Evolutionary conservation across 352 stramenopile species (phyloP), one percentile per base, ranked within the genome.

Genomic region (Globisporangium paddicum): DNA sequence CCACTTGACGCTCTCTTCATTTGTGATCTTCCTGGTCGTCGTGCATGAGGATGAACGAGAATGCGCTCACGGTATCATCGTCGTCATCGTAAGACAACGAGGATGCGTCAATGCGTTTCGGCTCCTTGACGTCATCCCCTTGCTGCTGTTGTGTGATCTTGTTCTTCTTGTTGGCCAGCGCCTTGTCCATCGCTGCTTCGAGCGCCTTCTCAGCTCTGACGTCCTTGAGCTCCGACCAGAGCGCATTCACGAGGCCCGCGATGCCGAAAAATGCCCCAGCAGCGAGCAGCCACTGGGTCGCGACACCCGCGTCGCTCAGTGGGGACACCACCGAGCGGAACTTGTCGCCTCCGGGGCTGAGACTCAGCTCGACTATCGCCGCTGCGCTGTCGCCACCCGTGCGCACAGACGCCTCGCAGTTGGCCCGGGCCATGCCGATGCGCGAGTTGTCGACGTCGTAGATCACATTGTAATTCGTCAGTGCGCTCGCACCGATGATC

Each of bases 391-490:
- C 56, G 21, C n/a, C 46, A 9, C 14, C 14, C 7, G 13, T 18
- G 10, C 53, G 25, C 30, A 42, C 25, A 1, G 49, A 50, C 2
- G 51, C 52, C 32, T 89, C 73, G 34, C 81, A 93, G 53, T 77
- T 67, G 1, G 84, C 84, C 48, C 63, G 34, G 1, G 72, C 77
- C 37, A 94, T 79, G 5, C 80, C 84, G 5, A 92, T 72, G 21
- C 82, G 82, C 28, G 79, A 59, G 34, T 88, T 90, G 46, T 89
- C 80, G 10, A 86, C 67, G 58, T 92, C 82, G 56, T 92, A 92
- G 60, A 94, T 79, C 45, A 93, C 76, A 45, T 92, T 86, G 69
- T 94, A 78, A 44, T 75, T 71, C 19, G 70, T 68, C 37, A 92
- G 54, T 2, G 82, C 75, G 19, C 75, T 91, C 28, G 84, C 82